phyloP scores from a whole-genome alignment of 352 stramenopile species.

The Phytopythium boreale region DNA sequence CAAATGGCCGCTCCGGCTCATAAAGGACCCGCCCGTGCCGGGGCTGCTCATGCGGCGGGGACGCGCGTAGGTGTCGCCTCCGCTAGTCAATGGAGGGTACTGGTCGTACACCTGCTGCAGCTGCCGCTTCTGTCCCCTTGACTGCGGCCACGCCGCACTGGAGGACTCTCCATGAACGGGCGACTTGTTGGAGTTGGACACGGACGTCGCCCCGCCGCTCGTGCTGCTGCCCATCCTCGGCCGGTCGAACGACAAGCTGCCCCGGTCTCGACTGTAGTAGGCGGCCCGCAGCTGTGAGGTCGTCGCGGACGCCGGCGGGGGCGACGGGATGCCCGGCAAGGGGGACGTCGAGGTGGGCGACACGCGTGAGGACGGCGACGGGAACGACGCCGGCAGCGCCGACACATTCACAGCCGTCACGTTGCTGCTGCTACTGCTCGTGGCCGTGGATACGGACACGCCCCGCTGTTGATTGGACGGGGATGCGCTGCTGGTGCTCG shows the following conservation, averaged over 20 bases:
- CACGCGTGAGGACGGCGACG: not conserved
- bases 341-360: constrained; percentile 1
- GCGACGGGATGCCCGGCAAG: constrained; percentile 5
- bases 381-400: constrained; percentile 2
- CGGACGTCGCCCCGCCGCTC: not conserved
- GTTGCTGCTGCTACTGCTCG: not conserved
- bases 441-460: not conserved
- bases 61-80: not conserved
- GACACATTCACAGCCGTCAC: not conserved
- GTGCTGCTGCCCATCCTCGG: not conserved
- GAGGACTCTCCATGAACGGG: not conserved
- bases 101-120: constrained; percentile 28
- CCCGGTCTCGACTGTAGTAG: not conserved
- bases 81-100: not conserved
- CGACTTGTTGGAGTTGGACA: not conserved
- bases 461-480: not conserved
- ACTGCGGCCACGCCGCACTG: not conserved
- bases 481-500: not conserved
- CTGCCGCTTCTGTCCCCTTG: constrained; percentile 33
- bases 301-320: constrained; percentile 1
- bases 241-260: not conserved
- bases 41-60: not conserved
- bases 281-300: not conserved
- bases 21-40: not conserved
- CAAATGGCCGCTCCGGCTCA: not conserved